These are phyloP conservation scores for Candida dendrica DNA, from an alignment of 805 yeast genomes.

Conservation along the genomic window DNA sequence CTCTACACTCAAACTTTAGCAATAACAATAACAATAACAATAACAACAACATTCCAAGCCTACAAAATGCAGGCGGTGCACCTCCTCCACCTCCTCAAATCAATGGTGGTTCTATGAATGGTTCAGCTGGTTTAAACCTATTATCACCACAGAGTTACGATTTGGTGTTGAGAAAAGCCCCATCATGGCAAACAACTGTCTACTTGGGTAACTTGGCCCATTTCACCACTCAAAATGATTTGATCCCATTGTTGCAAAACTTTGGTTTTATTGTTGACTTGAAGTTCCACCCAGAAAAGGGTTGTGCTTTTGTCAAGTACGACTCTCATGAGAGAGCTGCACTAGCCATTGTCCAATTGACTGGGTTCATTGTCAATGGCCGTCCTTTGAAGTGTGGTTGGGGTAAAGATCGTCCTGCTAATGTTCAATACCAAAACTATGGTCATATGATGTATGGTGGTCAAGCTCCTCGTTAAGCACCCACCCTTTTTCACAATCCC, in stretches of 20 bases:
- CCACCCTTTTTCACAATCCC: too few relatives aligned
- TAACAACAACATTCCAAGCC: constrained; percentile 2
- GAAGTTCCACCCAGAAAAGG: constrained; percentile 72
- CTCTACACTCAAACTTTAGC: neutral
- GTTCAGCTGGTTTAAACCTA: constrained; percentile 3
- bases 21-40: constrained; percentile 1
- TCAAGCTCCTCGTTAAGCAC: neutral
- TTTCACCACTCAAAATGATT: constrained; percentile 62
- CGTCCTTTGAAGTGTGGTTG: constrained; percentile 78
- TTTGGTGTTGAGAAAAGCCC: constrained; percentile 67
- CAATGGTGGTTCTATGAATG: neutral
- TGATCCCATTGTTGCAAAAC: constrained; percentile 65
- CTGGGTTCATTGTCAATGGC: constrained; percentile 67
- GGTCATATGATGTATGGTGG: constrained; percentile 10
- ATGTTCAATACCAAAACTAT: constrained; percentile 21
- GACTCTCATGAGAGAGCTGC: constrained; percentile 88
- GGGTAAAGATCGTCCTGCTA: constrained; percentile 58
- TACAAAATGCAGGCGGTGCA: constrained; percentile 1
- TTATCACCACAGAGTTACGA: constrained; percentile 54
- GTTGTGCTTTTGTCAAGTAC: constrained; percentile 84
- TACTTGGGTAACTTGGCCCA: constrained; percentile 83
- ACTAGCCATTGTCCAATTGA: constrained; percentile 71
- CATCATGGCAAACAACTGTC: constrained; percentile 79
- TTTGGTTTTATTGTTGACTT: constrained; percentile 81
- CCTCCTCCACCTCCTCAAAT: neutral